Percentiles rank a stretch among this genome's conserved stretches.
Conservation (phyloP, 345 rosid genomes). For the Eucalyptus pumila region DNA sequence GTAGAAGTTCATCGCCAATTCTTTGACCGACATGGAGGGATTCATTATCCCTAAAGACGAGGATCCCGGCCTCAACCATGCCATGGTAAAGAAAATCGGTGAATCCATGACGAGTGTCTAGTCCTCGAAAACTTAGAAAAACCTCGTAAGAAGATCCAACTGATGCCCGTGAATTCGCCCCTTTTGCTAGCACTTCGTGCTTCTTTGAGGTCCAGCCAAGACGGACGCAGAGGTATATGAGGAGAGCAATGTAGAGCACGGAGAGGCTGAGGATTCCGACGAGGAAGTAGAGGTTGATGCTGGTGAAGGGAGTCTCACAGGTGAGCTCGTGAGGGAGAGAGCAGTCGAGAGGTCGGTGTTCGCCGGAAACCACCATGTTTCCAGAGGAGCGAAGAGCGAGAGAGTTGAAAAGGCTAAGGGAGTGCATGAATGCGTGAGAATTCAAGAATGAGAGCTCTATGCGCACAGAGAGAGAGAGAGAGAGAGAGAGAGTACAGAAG, state of each 20-base stretch:
- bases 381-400: not conserved
- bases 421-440: not conserved
- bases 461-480: not conserved
- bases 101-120: not conserved
- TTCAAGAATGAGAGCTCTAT: not conserved
- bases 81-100: not conserved
- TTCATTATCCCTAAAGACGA: not conserved
- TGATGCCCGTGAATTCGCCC: fast-evolving
- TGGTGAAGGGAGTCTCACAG: constrained; percentile 24
- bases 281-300: constrained; percentile 37
- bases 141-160: not conserved
- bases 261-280: constrained; percentile 28
- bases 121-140: not conserved
- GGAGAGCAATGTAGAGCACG: constrained; percentile 11
- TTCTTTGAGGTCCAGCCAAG: constrained; percentile 27
- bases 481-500: not conserved
- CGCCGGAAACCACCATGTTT: constrained; percentile 29
- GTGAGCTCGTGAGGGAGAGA: not conserved
- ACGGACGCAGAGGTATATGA: constrained; percentile 22
- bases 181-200: constrained; percentile 29
- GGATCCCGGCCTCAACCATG: not conserved
- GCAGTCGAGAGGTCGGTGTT: not conserved
- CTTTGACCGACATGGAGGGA: not conserved
- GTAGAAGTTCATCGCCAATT: not conserved
- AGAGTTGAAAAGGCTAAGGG: not conserved